Percentiles rank a stretch among this genome's conserved stretches.
Evolutionary conservation across 176 grass and related monocot species (phyloP).

Genomic region (Rhynchospora pubera): DNA sequence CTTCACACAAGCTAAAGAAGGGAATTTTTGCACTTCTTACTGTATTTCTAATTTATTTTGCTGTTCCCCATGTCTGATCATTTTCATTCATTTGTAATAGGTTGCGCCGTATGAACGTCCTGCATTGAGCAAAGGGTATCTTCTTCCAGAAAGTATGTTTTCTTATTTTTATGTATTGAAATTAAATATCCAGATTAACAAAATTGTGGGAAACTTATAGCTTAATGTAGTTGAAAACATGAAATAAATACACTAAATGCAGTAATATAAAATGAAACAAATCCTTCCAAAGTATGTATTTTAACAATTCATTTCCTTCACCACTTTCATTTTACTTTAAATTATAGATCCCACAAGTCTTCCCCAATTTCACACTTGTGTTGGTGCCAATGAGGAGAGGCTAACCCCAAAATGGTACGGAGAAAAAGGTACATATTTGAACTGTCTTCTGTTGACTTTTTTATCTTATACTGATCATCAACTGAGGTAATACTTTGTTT

Average conservation of each 20-base stretch:
- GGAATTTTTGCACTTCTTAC: not conserved
- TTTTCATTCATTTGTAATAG: constrained; percentile 1
- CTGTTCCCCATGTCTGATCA: not conserved
- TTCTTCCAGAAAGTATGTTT: constrained; percentile 35
- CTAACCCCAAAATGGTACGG: constrained; percentile 88
- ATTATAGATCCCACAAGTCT: constrained; percentile 63
- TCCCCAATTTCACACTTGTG: constrained; percentile 90
- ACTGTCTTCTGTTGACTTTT: not conserved
- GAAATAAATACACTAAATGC: not conserved
- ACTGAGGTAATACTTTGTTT: constrained; percentile 11
- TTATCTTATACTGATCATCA: constrained; percentile 2
- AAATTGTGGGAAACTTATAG: not conserved
- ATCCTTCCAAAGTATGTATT: not conserved
- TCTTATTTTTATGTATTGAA: not conserved
- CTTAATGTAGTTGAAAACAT: not conserved
- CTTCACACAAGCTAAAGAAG: not conserved
- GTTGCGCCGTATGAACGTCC: constrained; percentile 50
- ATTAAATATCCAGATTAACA: not conserved
- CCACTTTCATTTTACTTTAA: not conserved
- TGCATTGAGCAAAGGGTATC: constrained; percentile 50
- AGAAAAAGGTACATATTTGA: constrained; percentile 61
- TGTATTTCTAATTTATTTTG: not conserved
- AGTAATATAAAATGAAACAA: not conserved
- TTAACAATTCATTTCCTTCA: constrained; percentile 3
- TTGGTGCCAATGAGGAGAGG: constrained; percentile 72